Percentiles rank a stretch among this genome's conserved stretches.
phyloP scores from a whole-genome alignment of 2,329 filamentous ascomycete species.

The Paecilomyces dactylethromorphus region DNA sequence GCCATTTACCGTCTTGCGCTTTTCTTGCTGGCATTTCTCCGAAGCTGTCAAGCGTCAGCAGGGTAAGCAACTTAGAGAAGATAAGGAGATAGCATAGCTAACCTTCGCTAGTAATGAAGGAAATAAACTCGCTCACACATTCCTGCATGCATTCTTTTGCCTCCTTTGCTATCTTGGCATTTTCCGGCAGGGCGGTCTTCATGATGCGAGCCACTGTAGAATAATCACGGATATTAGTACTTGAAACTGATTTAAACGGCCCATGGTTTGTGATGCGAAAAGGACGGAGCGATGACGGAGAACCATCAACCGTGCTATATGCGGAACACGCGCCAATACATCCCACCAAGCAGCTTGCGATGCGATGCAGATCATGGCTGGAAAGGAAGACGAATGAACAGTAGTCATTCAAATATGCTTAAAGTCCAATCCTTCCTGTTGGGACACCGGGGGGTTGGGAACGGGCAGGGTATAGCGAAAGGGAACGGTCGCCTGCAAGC shows the following conservation, averaged over 20 bases:
- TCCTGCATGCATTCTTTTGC: constrained; percentile 99
- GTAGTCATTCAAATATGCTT: constrained; percentile 2
- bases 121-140: constrained; percentile 99
- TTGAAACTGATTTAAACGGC: constrained; percentile 43
- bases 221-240: constrained; percentile 94
- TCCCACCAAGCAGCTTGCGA: constrained; percentile 4
- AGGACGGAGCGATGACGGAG: constrained; percentile 14
- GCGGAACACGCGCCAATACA: constrained; percentile 2
- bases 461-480: constrained; percentile 18
- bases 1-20: constrained; percentile 97
- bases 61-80: neutral
- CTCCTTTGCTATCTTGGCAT: constrained; percentile 98
- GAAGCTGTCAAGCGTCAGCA: constrained; percentile 59
- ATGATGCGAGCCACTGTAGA: constrained; percentile 97
- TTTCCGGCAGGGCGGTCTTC: constrained; percentile 95
- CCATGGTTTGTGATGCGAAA: constrained; percentile 8
- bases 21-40: constrained; percentile 98
- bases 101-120: constrained; percentile 99
- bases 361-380: constrained; percentile 41
- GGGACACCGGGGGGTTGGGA: neutral
- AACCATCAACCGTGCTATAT: constrained; percentile 39
- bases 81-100: constrained; percentile 6
- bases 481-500: constrained; percentile 21
- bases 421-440: constrained; percentile 3
- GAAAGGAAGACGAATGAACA: constrained; percentile 36